Base-by-base conservation (phyloP, 805 yeast genomes). In the Kluyveromyces lactis region DNA sequence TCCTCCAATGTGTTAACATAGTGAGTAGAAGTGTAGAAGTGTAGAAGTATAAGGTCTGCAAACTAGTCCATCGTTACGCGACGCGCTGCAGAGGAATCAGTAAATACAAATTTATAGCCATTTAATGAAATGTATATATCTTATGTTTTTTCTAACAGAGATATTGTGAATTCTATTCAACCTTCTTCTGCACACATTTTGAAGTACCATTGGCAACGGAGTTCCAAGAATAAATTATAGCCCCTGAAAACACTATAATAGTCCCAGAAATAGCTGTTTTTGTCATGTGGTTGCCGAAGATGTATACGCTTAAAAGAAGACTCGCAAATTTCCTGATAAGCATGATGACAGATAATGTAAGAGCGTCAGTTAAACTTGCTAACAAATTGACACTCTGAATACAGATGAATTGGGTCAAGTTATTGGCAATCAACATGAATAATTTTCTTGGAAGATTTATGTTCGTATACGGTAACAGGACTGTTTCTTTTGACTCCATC, bases 361-460 rank as follows among this genome's bases (percentile, higher is more conserved):
- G 54, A 0, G 89, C 81, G n/a, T 73, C 65, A 1, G 79, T 68
- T 7, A 55, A 55, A 15, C 80, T 74, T 0, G 79, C 75, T 18
- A 83, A 60, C 49, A 64, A 65, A 50, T 78, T 80, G 10, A 82
- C 90, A 4, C 90, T 87, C 10, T 73, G 59, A 2, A 79, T 74
- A 51, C 94, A 83, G 3, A 76, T 37, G 46, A 71, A 67, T 55
- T 79, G 86, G 0, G 84, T 74, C 1, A 66, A 11, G n/a, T 68
- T 67, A 50, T 78, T 79, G 11, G 66, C 44, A 3, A 59, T 9
- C 13, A 77, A 48, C 46, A 60, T 56, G 5, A 52, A 39, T 13
- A 52, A 38, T 30, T 50, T 60, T 26, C 49, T 44, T 2, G 64
- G 55, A 10, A 65, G 26, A 9, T 37, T 21, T 6, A 21, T 21